These are phyloP conservation scores for Amanita fuliginea DNA, from an alignment of 768 basidiomycete genomes.

Conservation along the genomic window DNA sequence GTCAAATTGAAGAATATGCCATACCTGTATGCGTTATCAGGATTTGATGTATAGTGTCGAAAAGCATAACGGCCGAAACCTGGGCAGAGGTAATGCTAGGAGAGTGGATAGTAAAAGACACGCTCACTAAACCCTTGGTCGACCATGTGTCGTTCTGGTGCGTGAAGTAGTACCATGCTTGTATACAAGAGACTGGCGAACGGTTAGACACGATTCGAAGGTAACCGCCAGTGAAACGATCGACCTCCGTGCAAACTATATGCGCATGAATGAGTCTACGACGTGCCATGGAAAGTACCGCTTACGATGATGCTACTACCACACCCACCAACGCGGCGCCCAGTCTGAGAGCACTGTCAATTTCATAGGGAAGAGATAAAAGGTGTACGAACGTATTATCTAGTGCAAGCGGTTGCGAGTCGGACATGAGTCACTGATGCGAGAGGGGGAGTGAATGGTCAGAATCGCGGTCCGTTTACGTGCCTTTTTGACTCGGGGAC, in stretches of 20 bases:
- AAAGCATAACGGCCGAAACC: slow-evolving; percentile 38
- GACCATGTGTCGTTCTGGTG: slow-evolving; percentile 41
- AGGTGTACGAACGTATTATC: slow-evolving; percentile 22
- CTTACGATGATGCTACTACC: slow-evolving; percentile 36
- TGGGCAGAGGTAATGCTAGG: slow-evolving; percentile 11
- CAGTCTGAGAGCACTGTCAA: slow-evolving; percentile 19
- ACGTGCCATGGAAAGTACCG: background rate
- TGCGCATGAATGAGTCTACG: background rate
- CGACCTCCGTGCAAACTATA: slow-evolving; percentile 41
- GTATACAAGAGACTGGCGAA: slow-evolving; percentile 37
- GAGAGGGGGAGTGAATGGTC: background rate
- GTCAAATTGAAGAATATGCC: background rate
- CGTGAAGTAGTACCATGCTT: slow-evolving; percentile 43
- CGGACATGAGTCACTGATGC: background rate
- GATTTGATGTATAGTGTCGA: slow-evolving; percentile 42
- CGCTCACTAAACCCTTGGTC: slow-evolving; percentile 32
- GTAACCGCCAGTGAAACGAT: slow-evolving; percentile 3
- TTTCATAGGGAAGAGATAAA: background rate
- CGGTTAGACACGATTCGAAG: background rate
- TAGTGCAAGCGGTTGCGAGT: slow-evolving; percentile 11
- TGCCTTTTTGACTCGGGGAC: slow-evolving; percentile 1
- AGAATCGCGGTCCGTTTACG: background rate
- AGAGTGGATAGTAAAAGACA: background rate
- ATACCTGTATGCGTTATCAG: slow-evolving; percentile 41
- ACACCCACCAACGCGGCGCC: slow-evolving; percentile 43